phyloP scores from a whole-genome alignment of 2,329 filamentous ascomycete genomes.

The Domatiomyces catenatus region DNA sequence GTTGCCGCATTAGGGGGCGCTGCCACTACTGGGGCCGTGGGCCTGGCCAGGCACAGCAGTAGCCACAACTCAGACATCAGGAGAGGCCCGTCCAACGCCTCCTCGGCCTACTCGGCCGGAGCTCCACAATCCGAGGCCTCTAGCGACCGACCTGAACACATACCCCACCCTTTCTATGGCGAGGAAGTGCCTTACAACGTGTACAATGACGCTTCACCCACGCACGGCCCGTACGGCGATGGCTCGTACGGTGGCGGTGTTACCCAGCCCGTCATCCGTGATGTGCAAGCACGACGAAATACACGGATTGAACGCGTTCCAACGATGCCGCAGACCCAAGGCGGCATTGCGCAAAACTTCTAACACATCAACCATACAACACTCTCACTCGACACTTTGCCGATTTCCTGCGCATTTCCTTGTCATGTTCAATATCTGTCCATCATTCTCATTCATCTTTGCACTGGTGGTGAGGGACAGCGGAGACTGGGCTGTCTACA shows the following conservation, averaged over 20 bases:
- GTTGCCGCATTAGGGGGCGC: slow-evolving; percentile 54
- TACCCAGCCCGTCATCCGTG: slow-evolving; percentile 69
- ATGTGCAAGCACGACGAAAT: slow-evolving; percentile 82
- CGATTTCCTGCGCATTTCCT: not conserved
- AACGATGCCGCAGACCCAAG: slow-evolving; percentile 67
- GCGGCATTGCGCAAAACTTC: slow-evolving; percentile 93
- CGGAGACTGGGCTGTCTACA: not conserved
- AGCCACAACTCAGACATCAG: slow-evolving; percentile 58
- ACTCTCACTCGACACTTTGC: not conserved
- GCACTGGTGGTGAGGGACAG: not conserved
- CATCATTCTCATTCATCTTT: too few species aligned
- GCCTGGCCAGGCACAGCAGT: slow-evolving; percentile 9
- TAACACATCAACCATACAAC: slow-evolving; percentile 27
- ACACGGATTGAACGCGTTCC: slow-evolving; percentile 85
- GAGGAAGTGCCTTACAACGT: slow-evolving; percentile 37
- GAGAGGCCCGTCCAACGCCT: slow-evolving; percentile 85
- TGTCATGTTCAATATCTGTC: too few species aligned
- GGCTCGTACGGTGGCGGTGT: slow-evolving; percentile 34
- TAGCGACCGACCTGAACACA: slow-evolving; percentile 33
- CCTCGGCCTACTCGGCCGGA: slow-evolving; percentile 71
- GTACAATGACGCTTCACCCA: slow-evolving; percentile 31
- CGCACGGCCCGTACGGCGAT: slow-evolving; percentile 39
- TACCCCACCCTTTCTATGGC: slow-evolving; percentile 38
- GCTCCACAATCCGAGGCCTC: slow-evolving; percentile 42
- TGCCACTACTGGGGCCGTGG: slow-evolving; percentile 6